Conservation (phyloP, 139 green algal genomes). For the Chlamydomonas sphaeroides region DNA sequence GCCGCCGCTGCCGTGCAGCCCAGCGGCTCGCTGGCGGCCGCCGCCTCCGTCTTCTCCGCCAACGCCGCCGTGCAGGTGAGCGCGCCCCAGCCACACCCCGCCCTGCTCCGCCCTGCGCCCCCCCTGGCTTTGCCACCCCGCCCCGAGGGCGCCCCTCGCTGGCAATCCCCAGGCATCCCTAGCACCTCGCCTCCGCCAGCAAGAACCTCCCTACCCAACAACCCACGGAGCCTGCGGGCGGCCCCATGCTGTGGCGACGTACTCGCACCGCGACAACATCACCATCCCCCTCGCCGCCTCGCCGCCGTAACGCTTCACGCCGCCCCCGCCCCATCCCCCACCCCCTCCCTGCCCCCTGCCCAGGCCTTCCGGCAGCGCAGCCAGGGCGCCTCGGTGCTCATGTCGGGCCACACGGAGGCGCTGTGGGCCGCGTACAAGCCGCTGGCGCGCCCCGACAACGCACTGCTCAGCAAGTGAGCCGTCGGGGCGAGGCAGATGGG, state of each 20-base stretch:
- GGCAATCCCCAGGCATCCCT: no score
- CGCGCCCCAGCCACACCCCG: no score
- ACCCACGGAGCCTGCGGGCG: no score
- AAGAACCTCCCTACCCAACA: no score
- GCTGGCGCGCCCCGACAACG: conserved; percentile 65
- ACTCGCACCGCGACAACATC: no score
- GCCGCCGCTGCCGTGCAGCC: not conserved
- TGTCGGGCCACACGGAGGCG: conserved; percentile 69
- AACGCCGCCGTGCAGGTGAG: conserved; percentile 45
- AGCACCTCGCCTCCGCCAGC: no score
- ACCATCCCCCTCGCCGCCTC: no score
- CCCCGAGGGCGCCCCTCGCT: conserved; percentile 55
- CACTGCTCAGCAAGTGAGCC: conserved; percentile 15
- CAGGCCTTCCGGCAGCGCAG: conserved; percentile 53
- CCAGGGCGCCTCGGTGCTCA: conserved; percentile 62
- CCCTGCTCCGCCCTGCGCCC: not conserved
- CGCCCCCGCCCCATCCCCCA: not conserved
- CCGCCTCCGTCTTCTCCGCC: conserved; percentile 12
- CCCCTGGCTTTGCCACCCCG: conserved; percentile 54
- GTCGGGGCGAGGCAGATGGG: not conserved
- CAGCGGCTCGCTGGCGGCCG: not conserved
- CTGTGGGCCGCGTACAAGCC: conserved; percentile 77
- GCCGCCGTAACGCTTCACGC: not conserved
- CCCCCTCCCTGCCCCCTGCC: not conserved
- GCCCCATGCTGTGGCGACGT: no score